These are phyloP conservation scores for Xerocomus brunneocitrinus DNA, from an alignment of 768 basidiomycete genomes.

Conservation along the genomic window DNA sequence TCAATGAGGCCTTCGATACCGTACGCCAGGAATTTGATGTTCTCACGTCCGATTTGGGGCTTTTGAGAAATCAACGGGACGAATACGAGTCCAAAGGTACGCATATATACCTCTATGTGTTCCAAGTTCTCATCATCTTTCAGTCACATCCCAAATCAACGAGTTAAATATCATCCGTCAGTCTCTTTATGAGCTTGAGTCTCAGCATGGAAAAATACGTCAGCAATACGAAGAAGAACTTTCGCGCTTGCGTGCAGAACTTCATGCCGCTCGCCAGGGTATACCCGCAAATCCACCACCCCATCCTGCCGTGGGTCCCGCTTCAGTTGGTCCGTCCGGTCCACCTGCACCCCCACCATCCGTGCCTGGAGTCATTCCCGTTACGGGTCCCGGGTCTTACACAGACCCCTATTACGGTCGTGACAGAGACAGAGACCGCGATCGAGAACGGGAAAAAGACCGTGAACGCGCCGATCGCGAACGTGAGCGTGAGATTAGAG, in stretches of 20 bases:
- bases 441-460: slow-evolving; percentile 40
- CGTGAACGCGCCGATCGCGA: slow-evolving; percentile 38
- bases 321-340: slow-evolving; percentile 32
- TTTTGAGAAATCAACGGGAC: slow-evolving; percentile 73
- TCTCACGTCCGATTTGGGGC: slow-evolving; percentile 60
- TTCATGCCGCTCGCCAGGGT: slow-evolving; percentile 48
- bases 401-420: slow-evolving; percentile 37
- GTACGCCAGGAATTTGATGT: slow-evolving; percentile 84
- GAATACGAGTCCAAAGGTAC: slow-evolving; percentile 87
- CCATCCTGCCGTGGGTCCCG: slow-evolving; percentile 32
- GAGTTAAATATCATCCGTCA: slow-evolving; percentile 89
- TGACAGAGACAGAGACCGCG: slow-evolving; percentile 36
- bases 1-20: slow-evolving; percentile 76
- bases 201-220: slow-evolving; percentile 80
- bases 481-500: slow-evolving; percentile 35
- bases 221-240: slow-evolving; percentile 87
- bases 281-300: slow-evolving; percentile 33
- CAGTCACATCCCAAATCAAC: slow-evolving; percentile 79
- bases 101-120: neutral
- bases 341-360: slow-evolving; percentile 30
- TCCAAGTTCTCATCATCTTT: slow-evolving; percentile 6
- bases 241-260: slow-evolving; percentile 61
- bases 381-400: slow-evolving; percentile 30
- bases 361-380: slow-evolving; percentile 27
- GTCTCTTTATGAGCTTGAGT: slow-evolving; percentile 87